These are phyloP conservation scores for Vinca minor DNA, from an alignment of 257 asterid genomes.

Conservation along the genomic window DNA sequence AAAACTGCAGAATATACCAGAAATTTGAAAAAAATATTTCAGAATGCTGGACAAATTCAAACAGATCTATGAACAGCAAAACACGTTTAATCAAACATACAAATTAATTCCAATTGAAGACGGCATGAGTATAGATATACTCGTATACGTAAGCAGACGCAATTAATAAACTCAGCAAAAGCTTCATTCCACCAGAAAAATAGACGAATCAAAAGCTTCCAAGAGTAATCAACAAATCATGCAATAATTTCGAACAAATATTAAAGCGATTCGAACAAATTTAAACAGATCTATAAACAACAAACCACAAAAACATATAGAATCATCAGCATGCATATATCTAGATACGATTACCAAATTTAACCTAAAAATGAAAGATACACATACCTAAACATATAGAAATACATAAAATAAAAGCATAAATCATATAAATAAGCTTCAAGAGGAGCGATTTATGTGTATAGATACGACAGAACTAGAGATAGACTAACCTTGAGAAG, in stretches of 20 bases:
- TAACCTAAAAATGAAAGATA: no score
- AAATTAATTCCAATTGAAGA: neutral
- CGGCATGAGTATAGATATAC: neutral
- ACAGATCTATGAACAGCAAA: neutral
- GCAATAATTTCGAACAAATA: neutral
- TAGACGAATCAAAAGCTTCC: neutral
- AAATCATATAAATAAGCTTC: neutral
- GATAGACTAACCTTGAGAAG: neutral
- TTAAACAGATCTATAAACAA: neutral
- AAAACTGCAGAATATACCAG: neutral
- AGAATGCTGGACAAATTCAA: neutral
- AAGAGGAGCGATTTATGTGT: no score
- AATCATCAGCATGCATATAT: neutral
- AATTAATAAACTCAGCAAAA: neutral
- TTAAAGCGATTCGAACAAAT: neutral
- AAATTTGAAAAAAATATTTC: neutral
- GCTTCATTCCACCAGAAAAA: neutral
- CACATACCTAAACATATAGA: neutral
- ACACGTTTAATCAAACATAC: neutral
- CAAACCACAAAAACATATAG: neutral
- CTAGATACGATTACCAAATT: no score
- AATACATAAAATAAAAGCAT: neutral
- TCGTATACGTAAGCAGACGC: neutral
- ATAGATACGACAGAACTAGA: neutral
- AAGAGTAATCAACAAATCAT: neutral